These are phyloP conservation scores for Luffa acutangula DNA, from an alignment of 306 rosid genomes.

Conservation along the genomic window DNA sequence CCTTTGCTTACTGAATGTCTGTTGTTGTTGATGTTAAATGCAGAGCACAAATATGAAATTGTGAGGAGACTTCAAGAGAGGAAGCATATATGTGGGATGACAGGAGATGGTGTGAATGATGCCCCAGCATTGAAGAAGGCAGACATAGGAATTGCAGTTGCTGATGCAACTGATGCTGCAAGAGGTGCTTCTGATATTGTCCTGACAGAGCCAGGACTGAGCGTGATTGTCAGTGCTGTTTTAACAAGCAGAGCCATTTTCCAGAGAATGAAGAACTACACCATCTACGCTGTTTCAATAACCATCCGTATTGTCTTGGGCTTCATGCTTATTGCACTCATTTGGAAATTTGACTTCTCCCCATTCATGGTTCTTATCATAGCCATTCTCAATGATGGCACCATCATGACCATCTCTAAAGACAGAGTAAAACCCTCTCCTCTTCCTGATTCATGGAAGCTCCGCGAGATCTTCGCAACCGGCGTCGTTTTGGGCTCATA, in stretches of 20 bases:
- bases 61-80: slow-evolving; percentile 71
- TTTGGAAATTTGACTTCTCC: slow-evolving; percentile 86
- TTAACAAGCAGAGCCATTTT: slow-evolving; percentile 86
- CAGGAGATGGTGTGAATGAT: slow-evolving; percentile 95
- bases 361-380: slow-evolving; percentile 91
- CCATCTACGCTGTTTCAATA: slow-evolving; percentile 83
- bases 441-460: slow-evolving; percentile 88
- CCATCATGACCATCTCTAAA: slow-evolving; percentile 92
- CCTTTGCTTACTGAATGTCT: neutral
- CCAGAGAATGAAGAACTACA: slow-evolving; percentile 92
- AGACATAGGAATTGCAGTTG: slow-evolving; percentile 92
- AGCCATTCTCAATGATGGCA: slow-evolving; percentile 86
- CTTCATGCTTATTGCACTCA: slow-evolving; percentile 69
- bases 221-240: slow-evolving; percentile 80
- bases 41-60: slow-evolving; percentile 89
- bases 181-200: slow-evolving; percentile 85
- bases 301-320: slow-evolving; percentile 80
- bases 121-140: slow-evolving; percentile 85
- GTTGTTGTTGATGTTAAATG: neutral
- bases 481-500: slow-evolving; percentile 74
- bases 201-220: slow-evolving; percentile 82
- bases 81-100: slow-evolving; percentile 87
- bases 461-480: slow-evolving; percentile 71
- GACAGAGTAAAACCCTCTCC: slow-evolving; percentile 93
- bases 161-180: slow-evolving; percentile 91